Evolutionary conservation across 768 basidiomycete genomes (phyloP).

Genomic region (Lactifluus hygrophoroides): DNA sequence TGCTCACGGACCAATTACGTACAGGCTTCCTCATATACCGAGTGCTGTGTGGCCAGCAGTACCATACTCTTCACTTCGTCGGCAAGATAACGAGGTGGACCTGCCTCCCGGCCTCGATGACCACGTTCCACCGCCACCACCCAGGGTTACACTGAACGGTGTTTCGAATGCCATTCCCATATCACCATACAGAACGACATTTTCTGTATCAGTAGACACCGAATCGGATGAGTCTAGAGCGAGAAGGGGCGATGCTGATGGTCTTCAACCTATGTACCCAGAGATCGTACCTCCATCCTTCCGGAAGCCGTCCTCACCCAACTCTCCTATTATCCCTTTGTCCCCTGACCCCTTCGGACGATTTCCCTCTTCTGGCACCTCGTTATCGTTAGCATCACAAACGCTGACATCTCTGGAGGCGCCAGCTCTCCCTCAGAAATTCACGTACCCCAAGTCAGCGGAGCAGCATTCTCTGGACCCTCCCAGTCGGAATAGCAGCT

Average conservation of each 20-base stretch:
- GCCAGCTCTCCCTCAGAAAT: neutral
- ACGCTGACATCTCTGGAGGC: neutral
- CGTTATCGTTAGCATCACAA: neutral
- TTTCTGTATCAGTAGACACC: constrained; percentile 35
- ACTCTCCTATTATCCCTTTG: constrained; percentile 68
- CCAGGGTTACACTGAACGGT: constrained; percentile 60
- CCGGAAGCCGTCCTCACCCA: constrained; percentile 24
- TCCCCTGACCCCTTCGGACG: constrained; percentile 79
- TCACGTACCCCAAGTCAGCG: constrained; percentile 5
- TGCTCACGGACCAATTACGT: neutral
- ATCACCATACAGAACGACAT: constrained; percentile 26
- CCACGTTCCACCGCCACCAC: constrained; percentile 53
- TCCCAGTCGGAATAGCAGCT: neutral
- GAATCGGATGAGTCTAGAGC: constrained; percentile 37
- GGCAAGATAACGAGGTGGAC: constrained; percentile 3
- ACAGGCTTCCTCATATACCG: neutral
- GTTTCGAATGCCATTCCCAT: constrained; percentile 53
- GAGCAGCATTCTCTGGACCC: neutral
- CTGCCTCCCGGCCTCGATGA: constrained; percentile 20
- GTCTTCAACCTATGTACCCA: constrained; percentile 42
- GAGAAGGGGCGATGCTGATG: constrained; percentile 37
- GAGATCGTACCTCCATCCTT: constrained; percentile 29
- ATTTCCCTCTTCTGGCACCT: constrained; percentile 39
- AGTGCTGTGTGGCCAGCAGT: constrained; percentile 35
- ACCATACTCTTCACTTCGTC: constrained; percentile 32